phyloP scores from a whole-genome alignment of 345 rosid species.

The Tarenaya hassleriana region DNA sequence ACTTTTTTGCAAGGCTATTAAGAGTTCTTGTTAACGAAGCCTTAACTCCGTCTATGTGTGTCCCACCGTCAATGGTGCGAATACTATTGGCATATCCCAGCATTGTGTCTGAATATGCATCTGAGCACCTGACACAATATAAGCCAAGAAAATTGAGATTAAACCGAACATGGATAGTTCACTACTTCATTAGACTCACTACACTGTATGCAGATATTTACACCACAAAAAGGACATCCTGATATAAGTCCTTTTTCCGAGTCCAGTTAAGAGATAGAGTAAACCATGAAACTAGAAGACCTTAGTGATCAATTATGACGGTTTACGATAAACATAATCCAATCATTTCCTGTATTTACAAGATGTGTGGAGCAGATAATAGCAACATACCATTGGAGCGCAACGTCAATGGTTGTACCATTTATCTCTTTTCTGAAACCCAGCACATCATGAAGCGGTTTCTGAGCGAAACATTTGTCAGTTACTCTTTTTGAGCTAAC shows the following conservation, averaged over 20 bases:
- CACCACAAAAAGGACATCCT: slow-evolving; percentile 8
- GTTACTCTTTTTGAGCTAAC: slow-evolving; percentile 17
- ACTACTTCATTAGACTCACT: background rate
- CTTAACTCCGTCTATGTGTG: slow-evolving; percentile 91
- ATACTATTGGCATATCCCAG: slow-evolving; percentile 97
- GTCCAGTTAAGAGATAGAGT: slow-evolving; percentile 8
- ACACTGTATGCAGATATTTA: too few relatives aligned
- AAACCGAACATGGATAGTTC: slow-evolving; percentile 4
- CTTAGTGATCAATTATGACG: background rate
- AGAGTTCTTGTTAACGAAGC: slow-evolving; percentile 88
- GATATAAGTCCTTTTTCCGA: slow-evolving; percentile 3
- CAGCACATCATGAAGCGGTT: slow-evolving; percentile 78
- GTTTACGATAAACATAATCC: background rate
- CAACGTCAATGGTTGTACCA: slow-evolving; percentile 64
- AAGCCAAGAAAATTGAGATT: slow-evolving; percentile 17
- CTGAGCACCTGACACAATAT: slow-evolving; percentile 62
- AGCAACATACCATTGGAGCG: slow-evolving; percentile 79
- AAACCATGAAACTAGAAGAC: slow-evolving; percentile 9
- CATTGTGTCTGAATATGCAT: slow-evolving; percentile 94
- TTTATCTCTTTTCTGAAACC: slow-evolving; percentile 61
- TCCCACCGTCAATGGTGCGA: slow-evolving; percentile 94
- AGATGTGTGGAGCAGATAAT: slow-evolving; percentile 3
- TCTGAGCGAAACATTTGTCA: slow-evolving; percentile 47
- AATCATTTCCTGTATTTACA: background rate
- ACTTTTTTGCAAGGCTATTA: slow-evolving; percentile 77